A percentile compares a stretch with the other conserved stretches of the same genome.
These are phyloP conservation scores for Glycine tomentella DNA, from an alignment of 306 rosid species.

Conservation along the genomic window DNA sequence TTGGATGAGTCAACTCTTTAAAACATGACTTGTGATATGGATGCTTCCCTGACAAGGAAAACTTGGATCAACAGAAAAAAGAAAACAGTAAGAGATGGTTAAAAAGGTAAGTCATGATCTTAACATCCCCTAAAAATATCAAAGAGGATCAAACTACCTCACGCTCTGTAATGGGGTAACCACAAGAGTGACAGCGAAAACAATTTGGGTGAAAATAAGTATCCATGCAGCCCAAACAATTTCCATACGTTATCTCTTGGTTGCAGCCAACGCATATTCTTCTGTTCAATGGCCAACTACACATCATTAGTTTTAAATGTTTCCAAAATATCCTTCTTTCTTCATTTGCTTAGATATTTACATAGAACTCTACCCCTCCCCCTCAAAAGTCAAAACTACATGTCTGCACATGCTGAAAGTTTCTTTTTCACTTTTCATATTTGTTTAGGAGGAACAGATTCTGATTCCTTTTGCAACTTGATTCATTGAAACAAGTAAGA, in stretches of 20 bases:
- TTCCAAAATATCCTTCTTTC: constrained; percentile 5
- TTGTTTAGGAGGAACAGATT: constrained; percentile 30
- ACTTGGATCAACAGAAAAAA: constrained; percentile 72
- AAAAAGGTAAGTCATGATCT: constrained; percentile 15
- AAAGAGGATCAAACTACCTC: constrained; percentile 72
- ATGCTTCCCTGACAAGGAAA: constrained; percentile 91
- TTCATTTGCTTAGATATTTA: constrained; percentile 16
- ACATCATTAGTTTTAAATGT: constrained; percentile 34
- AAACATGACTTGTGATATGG: constrained; percentile 96
- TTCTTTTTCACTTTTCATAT: constrained; percentile 22
- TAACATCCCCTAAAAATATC: constrained; percentile 23
- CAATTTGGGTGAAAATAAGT: constrained; percentile 86
- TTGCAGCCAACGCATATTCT: constrained; percentile 87
- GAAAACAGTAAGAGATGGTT: constrained; percentile 57
- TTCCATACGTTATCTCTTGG: constrained; percentile 68
- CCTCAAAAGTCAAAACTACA: not conserved
- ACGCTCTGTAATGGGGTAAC: constrained; percentile 79
- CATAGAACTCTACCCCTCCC: not conserved
- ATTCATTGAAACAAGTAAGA: constrained; percentile 21
- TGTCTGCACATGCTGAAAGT: constrained; percentile 25
- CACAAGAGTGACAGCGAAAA: constrained; percentile 82
- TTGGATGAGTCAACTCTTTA: constrained; percentile 89
- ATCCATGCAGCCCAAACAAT: constrained; percentile 84
- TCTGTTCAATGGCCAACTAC: constrained; percentile 46
- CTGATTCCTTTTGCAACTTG: constrained; percentile 41